Base-by-base conservation (phyloP, 1,139 yeast species). In the Saccharomycopsis hybrid region DNA sequence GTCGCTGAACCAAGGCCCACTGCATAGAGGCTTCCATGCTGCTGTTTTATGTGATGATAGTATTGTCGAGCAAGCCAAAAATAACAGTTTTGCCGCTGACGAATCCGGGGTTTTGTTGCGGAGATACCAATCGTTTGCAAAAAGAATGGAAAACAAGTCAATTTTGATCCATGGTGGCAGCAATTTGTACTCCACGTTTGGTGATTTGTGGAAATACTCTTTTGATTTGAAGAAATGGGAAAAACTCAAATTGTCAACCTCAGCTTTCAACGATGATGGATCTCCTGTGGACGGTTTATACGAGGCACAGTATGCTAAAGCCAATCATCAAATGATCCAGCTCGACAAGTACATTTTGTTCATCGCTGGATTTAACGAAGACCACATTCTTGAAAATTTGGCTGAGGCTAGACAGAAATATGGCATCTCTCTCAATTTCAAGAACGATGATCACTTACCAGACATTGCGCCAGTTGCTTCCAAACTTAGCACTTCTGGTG, bases 141-240 rank as follows among this genome's bases (percentile, higher is more conserved):
- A n/a, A 31, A 5, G 9, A 31, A 5, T 36, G 18, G 13, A 13
- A 36, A 5, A 36, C 39, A 36, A 36, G 24, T 36, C n/a, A 9
- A 36, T 74, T 18, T 57, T 73, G 2, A 53, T 71, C 1, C 74
- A 70, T 56, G 80, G 78, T 3, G 80, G 80, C 2, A 73, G 77
- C 0, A 59, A 66, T 49, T 63, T 64, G 13, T 52, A 48, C n/a
- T 58, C 62, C 13, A 65, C 73, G 4, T 60, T 64, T 38, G 74
- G 76, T 25, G 80, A 74, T 57, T 56, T 69, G 57, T 76, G 80
- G 80, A 63, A 68, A 62, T 75, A 72, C 55, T 70, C 71, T 54
- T 56, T 74, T 33, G 66, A 64, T 33, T 57, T 62, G 1, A 74
- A 71, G 50, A 55, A 57, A 2, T 76, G 80, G 80, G 48, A 47